Evolutionary conservation across 169 alveolate species (phyloP).

Genomic region (Babesia ovata): DNA sequence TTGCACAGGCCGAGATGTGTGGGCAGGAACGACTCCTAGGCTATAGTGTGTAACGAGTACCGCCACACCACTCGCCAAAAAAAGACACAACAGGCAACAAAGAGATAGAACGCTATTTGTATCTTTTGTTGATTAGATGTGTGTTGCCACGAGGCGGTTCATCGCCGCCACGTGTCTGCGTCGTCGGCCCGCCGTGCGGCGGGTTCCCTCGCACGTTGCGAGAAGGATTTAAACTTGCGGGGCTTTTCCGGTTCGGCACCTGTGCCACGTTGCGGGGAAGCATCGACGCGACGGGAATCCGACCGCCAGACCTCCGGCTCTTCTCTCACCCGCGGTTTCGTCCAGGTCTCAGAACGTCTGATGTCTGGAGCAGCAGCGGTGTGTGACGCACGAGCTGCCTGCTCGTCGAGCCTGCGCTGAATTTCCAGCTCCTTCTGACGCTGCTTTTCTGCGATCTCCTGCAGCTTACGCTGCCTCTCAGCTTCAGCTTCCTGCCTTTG

Average conservation of each 20-base stretch:
- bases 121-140: neutral
- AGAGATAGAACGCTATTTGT: neutral
- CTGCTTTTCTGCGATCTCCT: slow-evolving; percentile 68
- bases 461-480: slow-evolving; percentile 52
- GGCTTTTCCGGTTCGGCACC: slow-evolving; percentile 2
- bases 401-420: slow-evolving; percentile 39
- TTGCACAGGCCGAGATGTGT: too few relatives aligned
- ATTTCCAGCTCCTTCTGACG: slow-evolving; percentile 56
- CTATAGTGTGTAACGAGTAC: neutral
- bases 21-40: too few relatives aligned
- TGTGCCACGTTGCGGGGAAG: neutral
- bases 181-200: neutral
- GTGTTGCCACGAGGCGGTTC: neutral
- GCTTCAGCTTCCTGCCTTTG: slow-evolving; percentile 71
- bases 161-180: slow-evolving; percentile 36
- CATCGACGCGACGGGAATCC: neutral
- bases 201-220: slow-evolving; percentile 14
- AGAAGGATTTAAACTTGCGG: slow-evolving; percentile 20
- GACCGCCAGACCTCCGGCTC: slow-evolving; percentile 19
- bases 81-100: neutral
- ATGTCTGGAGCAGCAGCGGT: slow-evolving; percentile 11
- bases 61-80: neutral
- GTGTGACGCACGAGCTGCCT: slow-evolving; percentile 30
- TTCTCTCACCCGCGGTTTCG: slow-evolving; percentile 1
- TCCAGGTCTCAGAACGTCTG: slow-evolving; percentile 13